Evolutionary conservation across 148 eudicot genomes (phyloP).

Genomic region (Silene latifolia): DNA sequence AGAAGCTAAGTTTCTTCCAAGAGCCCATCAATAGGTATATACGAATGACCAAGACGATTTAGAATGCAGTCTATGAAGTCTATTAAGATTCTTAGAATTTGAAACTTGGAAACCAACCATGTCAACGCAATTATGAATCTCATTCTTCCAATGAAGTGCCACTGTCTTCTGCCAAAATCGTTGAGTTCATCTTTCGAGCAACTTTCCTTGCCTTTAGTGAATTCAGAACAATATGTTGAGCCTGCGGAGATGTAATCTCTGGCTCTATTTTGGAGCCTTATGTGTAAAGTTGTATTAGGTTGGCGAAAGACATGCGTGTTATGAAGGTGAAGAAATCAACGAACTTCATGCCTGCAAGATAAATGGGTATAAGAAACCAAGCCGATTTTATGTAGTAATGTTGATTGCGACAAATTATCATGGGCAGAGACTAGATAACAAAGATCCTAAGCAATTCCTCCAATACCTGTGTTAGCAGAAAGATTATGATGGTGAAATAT

Average conservation of each 20-base stretch:
- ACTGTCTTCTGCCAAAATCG: constrained; percentile 27
- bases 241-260: constrained; percentile 32
- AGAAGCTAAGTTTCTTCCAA: no score
- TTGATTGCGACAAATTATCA: background rate
- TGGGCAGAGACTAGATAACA: background rate
- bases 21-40: no score
- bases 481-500: constrained; percentile 96
- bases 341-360: constrained; percentile 77
- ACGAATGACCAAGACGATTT: background rate
- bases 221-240: constrained; percentile 44
- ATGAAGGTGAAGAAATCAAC: constrained; percentile 79
- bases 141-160: constrained; percentile 29
- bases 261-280: constrained; percentile 14
- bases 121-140: constrained; percentile 19
- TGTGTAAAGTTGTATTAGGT: constrained; percentile 47
- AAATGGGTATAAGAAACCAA: background rate
- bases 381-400: background rate
- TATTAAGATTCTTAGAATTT: constrained; percentile 44
- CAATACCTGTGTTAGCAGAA: constrained; percentile 89
- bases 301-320: constrained; percentile 59
- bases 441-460: background rate
- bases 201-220: constrained; percentile 40
- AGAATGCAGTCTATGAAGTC: constrained; percentile 38
- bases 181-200: constrained; percentile 49
- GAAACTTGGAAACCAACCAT: constrained; percentile 23